These are phyloP conservation scores for Vaccinium macrocarpon DNA, from an alignment of 148 eudicot species.

Conservation along the genomic window DNA sequence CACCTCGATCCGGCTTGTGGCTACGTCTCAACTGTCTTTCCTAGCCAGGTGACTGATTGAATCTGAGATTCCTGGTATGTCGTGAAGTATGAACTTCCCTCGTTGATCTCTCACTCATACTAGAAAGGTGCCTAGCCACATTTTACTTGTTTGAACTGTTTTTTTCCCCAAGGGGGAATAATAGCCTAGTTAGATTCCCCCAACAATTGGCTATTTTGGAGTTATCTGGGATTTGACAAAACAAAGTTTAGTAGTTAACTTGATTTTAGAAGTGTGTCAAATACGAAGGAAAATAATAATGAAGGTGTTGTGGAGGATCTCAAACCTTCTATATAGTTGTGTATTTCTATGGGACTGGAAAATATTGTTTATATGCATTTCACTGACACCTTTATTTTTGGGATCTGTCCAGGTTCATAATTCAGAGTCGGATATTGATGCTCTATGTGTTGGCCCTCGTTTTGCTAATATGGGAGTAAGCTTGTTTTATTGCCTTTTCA, in stretches of 20 bases:
- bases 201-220: not conserved
- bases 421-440: conserved; percentile 58
- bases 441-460: conserved; percentile 56
- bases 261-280: not conserved
- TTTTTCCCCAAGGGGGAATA: not conserved
- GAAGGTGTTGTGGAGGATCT: not conserved
- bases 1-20: not conserved
- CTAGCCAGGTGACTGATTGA: not conserved
- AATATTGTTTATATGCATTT: not conserved
- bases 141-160: not conserved
- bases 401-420: conserved; percentile 44
- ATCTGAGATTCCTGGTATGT: not conserved
- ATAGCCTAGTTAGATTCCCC: not conserved
- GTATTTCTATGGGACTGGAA: not conserved
- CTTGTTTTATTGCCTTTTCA: not conserved
- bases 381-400: not conserved
- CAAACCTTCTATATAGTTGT: conserved; percentile 8
- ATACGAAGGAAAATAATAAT: not conserved
- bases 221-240: not conserved
- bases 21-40: not conserved
- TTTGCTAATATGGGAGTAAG: conserved; percentile 55
- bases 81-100: not conserved
- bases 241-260: not conserved
- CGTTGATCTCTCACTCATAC: not conserved
- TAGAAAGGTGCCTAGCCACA: not conserved